Percentiles rank a stretch among this genome's conserved stretches.
phyloP scores from a whole-genome alignment of 139 green algal genomes.

The Volvox reticuliferus region DNA sequence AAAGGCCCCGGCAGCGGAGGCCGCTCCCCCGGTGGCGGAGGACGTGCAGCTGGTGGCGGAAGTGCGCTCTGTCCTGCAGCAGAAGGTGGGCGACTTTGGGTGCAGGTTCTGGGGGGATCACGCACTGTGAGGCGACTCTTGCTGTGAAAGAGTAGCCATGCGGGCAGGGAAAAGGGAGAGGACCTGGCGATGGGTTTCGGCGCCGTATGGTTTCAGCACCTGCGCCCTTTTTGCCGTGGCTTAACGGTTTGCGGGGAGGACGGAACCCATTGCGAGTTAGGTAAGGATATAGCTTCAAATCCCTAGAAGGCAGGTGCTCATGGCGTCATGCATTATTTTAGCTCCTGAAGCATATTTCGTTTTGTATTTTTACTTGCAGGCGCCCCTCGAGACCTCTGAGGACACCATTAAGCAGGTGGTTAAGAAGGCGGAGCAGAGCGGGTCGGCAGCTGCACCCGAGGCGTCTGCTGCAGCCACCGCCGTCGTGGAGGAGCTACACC shows the following conservation, averaged over 20 bases:
- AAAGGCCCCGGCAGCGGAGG: background rate
- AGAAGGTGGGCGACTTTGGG: slow-evolving; percentile 5
- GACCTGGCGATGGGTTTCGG: too few species aligned
- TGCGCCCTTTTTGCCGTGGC: too few species aligned
- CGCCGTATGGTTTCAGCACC: too few species aligned
- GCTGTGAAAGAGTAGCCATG: too few species aligned
- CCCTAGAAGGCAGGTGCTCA: too few species aligned
- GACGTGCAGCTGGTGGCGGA: slow-evolving; percentile 4
- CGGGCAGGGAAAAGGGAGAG: too few species aligned
- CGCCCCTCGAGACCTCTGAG: slow-evolving; percentile 4
- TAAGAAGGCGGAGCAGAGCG: background rate
- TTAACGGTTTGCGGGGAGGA: too few species aligned
- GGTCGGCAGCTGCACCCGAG: background rate
- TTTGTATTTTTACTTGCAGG: background rate
- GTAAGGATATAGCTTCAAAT: too few species aligned
- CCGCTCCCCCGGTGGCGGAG: background rate
- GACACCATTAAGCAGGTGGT: slow-evolving; percentile 25
- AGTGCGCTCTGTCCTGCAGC: background rate
- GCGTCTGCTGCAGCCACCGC: slow-evolving; percentile 28
- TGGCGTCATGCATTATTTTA: too few species aligned
- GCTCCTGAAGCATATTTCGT: too few species aligned
- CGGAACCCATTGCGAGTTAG: too few species aligned
- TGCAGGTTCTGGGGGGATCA: background rate
- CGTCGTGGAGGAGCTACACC: slow-evolving; percentile 16
- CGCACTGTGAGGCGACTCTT: too few species aligned